Percentiles rank a stretch among this genome's conserved stretches.
These are phyloP conservation scores for Yarrowia yakushimensis DNA, from an alignment of 805 yeast genomes.

Conservation along the genomic window DNA sequence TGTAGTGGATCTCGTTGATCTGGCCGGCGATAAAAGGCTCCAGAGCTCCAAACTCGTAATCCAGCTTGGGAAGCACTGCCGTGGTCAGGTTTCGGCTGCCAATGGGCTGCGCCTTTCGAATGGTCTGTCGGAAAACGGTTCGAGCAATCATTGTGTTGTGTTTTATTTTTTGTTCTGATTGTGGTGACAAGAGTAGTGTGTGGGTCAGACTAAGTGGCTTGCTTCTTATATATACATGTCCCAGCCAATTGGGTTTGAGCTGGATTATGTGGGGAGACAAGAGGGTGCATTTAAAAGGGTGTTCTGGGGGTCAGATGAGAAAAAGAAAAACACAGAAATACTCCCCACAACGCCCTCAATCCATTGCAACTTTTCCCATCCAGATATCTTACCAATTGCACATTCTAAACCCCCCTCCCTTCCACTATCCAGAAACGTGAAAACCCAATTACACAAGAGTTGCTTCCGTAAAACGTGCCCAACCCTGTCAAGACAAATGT, in stretches of 20 bases:
- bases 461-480: too few relatives aligned
- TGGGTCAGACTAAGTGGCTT: background rate
- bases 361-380: too few relatives aligned
- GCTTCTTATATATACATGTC: background rate
- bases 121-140: conserved; percentile 11
- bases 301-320: background rate
- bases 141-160: conserved; percentile 21
- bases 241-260: conserved; percentile 19
- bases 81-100: conserved; percentile 35
- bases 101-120: conserved; percentile 9
- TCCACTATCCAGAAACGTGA: background rate
- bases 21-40: conserved; percentile 85
- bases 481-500: too few relatives aligned
- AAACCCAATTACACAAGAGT: background rate
- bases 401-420: background rate
- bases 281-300: background rate
- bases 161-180: too few relatives aligned
- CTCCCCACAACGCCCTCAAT: background rate
- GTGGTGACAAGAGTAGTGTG: too few relatives aligned
- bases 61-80: conserved; percentile 73
- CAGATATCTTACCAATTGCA: background rate
- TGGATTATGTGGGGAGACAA: background rate
- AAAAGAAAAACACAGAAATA: too few relatives aligned
- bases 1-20: conserved; percentile 80
- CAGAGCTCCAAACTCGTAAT: conserved; percentile 77